phyloP scores from a whole-genome alignment of 2,329 filamentous ascomycete species.

The Thielaviopsis musarum region DNA sequence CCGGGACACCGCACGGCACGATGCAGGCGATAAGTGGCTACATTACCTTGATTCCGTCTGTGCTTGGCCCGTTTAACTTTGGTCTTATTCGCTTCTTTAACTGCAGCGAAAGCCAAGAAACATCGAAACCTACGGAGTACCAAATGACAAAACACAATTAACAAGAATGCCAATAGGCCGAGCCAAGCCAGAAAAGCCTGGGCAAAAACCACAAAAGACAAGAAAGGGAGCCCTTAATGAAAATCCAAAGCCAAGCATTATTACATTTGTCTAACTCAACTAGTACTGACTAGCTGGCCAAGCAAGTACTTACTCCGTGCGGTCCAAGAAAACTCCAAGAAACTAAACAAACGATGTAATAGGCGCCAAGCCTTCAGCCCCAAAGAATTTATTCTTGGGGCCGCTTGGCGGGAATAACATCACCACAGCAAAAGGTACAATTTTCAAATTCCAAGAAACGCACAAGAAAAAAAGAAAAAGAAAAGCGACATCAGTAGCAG shows the following conservation, averaged over 20 bases:
- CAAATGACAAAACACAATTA: too few relatives aligned
- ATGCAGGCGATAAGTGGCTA: not conserved
- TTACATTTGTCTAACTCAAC: not conserved
- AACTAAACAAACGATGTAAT: not conserved
- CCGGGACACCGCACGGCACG: not conserved
- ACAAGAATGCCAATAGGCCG: not conserved
- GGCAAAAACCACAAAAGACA: not conserved
- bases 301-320: not conserved
- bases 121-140: too few relatives aligned
- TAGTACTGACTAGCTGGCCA: not conserved
- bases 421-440: too few relatives aligned
- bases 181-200: not conserved
- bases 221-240: not conserved
- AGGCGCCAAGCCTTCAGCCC: not conserved
- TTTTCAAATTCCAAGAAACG: not conserved
- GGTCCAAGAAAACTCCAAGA: not conserved
- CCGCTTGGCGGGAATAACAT: not conserved
- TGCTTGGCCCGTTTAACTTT: not conserved
- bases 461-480: not conserved
- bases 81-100: too few relatives aligned
- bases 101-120: too few relatives aligned
- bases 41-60: not conserved
- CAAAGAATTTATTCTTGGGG: not conserved
- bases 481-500: too few relatives aligned
- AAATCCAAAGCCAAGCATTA: too few relatives aligned